Evolutionary conservation across 75 land plant species (phyloP), one percentile per base, ranked within the genome.

Genomic region (Cunninghamia lanceolata): DNA sequence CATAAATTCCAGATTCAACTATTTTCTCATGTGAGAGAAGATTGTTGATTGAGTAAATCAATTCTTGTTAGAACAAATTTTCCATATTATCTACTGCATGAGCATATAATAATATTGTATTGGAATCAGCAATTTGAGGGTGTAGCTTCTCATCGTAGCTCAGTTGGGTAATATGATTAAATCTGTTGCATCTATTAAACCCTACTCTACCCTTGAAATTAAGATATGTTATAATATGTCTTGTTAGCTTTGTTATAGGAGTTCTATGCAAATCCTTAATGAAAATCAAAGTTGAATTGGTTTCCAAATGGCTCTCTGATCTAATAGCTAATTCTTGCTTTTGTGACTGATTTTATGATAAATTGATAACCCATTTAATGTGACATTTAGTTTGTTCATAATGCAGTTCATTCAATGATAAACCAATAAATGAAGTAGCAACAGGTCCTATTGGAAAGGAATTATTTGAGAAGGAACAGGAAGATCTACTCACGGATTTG

Each of bases 391-490:
- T 86, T 82, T 86, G 32, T 43, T 86, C 39, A 25, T 25, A 10
- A 35, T 84, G 52, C 93, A 98, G 99, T 42, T 98, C 99, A 30
- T 98, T 98, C 87, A 98, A 96, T 86, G 99, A 98, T 82, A 94
- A 96, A 85, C 99, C 99, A 35, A 85, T 96, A 35, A 92, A 94
- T 91, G 99, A 95, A 84, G 88, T 80, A 14, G 89, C 88, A 36
- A 82, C 89, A 80, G 97, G 99, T 42, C 95, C 97, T 35, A 88
- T 94, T 42, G 97, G 99, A 36, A 94, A 92, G 78, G 99, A 98
- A 40, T 91, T 98, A 45, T 96, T 98, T 87, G 99, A 95, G 92
- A 95, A 80, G 86, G 99, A 98, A 83, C 99, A 98, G 82, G 93
- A 94, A 82, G 97, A 96, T 79, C 94, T 98, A 21, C 97, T 98